These are phyloP conservation scores for Balamuthia mandrillaris DNA, from an alignment of 208 protist genomes.

Conservation along the genomic window DNA sequence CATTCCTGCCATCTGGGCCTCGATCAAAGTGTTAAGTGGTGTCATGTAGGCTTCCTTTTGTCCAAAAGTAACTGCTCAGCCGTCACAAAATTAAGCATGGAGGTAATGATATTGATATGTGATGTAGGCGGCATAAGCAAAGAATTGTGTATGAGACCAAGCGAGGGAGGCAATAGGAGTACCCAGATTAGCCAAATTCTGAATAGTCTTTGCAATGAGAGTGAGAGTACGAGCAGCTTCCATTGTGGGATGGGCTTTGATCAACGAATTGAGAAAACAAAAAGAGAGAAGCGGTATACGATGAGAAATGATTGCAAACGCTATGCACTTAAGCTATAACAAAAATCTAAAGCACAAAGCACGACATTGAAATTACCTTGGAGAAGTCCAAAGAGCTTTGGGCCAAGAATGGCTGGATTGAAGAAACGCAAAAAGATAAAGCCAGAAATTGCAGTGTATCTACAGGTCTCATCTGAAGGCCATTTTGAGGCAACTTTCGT, in stretches of 20 bases:
- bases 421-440: conserved; percentile 9
- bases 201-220: conserved; percentile 7
- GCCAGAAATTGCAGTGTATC: neutral
- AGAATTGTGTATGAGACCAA: neutral
- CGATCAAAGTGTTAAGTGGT: neutral
- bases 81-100: neutral
- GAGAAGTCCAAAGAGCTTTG: neutral
- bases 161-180: neutral
- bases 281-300: neutral
- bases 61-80: neutral
- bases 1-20: neutral
- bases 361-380: neutral
- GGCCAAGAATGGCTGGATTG: neutral
- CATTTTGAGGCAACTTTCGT: neutral
- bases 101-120: neutral
- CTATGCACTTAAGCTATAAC: too few relatives aligned
- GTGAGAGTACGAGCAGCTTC: conserved; percentile 5
- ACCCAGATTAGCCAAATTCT: conserved; percentile 10
- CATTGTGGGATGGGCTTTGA: neutral
- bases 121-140: too few relatives aligned
- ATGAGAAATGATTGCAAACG: too few relatives aligned
- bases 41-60: conserved; percentile 13
- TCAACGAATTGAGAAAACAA: neutral
- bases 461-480: neutral
- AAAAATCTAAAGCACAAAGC: neutral